phyloP scores from a whole-genome alignment of 2,329 filamentous ascomycete species.

The Daldinia sp. region DNA sequence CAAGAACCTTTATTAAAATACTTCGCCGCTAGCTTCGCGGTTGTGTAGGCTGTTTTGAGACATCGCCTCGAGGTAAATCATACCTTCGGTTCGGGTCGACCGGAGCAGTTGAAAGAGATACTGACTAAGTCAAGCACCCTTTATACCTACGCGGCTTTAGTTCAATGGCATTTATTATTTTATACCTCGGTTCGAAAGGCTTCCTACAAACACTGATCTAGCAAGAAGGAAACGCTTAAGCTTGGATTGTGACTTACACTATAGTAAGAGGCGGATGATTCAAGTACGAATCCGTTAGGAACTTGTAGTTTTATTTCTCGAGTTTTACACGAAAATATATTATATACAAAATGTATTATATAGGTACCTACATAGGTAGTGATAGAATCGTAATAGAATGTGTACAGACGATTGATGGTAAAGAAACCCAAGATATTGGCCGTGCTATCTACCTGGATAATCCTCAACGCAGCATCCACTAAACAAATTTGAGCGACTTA shows the following conservation, averaged over 20 bases:
- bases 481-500: neutral
- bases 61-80: slow-evolving; percentile 7
- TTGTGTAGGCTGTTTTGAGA: slow-evolving; percentile 1
- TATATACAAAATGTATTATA: neutral
- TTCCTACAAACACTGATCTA: neutral
- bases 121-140: neutral
- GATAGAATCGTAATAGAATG: too few species aligned
- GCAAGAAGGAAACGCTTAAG: neutral
- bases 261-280: too few species aligned
- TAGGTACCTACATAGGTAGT: neutral
- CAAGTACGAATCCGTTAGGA: too few species aligned
- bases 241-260: too few species aligned
- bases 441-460: neutral
- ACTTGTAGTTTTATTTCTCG: too few species aligned
- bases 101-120: neutral
- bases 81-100: slow-evolving; percentile 1
- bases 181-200: neutral
- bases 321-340: too few species aligned
- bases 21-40: neutral
- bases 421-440: neutral
- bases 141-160: too few species aligned
- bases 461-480: neutral
- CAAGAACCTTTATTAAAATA: neutral
- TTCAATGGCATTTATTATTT: neutral
- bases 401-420: too few species aligned